Conservation (phyloP, 106 monocot genomes). For the Triglochin maritima region DNA sequence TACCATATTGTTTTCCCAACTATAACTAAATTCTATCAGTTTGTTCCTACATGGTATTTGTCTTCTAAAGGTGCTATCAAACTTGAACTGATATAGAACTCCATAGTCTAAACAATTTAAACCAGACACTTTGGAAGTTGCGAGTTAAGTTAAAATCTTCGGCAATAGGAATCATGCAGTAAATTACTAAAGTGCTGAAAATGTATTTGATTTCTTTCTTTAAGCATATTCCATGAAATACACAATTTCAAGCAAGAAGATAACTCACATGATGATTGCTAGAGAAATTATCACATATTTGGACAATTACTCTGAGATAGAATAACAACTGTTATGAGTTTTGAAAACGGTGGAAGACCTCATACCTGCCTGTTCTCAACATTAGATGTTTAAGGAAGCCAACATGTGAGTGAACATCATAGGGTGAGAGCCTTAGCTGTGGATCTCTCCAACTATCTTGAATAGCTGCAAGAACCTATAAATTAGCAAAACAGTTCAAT, state of each 20-base stretch:
- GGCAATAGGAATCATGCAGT: too few species aligned
- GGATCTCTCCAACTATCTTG: conserved; percentile 79
- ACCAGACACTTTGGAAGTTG: too few species aligned
- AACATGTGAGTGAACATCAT: conserved; percentile 57
- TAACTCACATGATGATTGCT: background rate
- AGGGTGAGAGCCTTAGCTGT: conserved; percentile 62
- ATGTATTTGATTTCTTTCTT: background rate
- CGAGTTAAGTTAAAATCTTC: too few species aligned
- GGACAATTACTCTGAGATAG: background rate
- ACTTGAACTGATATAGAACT: too few species aligned
- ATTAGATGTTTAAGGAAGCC: conserved; percentile 98
- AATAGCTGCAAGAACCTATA: conserved; percentile 95
- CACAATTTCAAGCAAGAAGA: too few species aligned
- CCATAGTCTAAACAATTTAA: too few species aligned
- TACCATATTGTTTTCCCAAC: too few species aligned
- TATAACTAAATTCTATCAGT: too few species aligned
- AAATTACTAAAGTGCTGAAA: too few species aligned
- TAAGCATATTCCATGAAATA: too few species aligned
- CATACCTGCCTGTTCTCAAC: conserved; percentile 82
- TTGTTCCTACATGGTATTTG: too few species aligned
- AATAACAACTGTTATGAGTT: background rate
- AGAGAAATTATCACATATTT: background rate
- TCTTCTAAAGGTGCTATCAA: too few species aligned
- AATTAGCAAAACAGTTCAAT: conserved; percentile 28
- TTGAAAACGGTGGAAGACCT: background rate